Percentiles rank a stretch among this genome's conserved stretches.
Evolutionary conservation across 2,329 filamentous ascomycete genomes (phyloP).

Genomic region (Hypocrella siamensis): DNA sequence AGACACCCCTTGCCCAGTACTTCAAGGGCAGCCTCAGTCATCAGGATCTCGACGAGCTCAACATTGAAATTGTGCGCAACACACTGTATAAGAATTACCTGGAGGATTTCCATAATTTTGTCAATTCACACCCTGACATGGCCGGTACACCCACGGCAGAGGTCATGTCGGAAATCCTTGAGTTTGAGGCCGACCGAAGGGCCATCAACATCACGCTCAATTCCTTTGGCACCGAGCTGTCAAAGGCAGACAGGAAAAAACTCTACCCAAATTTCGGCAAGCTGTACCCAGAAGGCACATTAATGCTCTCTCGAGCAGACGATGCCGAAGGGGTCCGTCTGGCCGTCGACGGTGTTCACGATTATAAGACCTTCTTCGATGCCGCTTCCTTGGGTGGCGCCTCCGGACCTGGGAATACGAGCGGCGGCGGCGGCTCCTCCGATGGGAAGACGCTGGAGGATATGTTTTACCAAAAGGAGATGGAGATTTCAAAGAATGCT

Average conservation of each 20-base stretch:
- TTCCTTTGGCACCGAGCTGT: conserved; percentile 91
- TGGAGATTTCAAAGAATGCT: conserved; percentile 90
- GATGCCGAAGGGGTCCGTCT: conserved; percentile 88
- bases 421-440: conserved; percentile 56
- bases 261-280: conserved; percentile 86
- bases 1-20: conserved; percentile 88
- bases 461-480: conserved; percentile 98
- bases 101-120: conserved; percentile 91
- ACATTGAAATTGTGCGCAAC: conserved; percentile 98
- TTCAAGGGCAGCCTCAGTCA: conserved; percentile 96
- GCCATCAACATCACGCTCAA: conserved; percentile 99
- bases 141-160: conserved; percentile 77
- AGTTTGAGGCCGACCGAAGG: conserved; percentile 91
- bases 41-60: conserved; percentile 93
- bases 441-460: conserved; percentile 90
- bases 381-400: conserved; percentile 64
- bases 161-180: conserved; percentile 88
- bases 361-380: conserved; percentile 95
- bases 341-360: conserved; percentile 80
- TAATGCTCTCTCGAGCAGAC: conserved; percentile 90
- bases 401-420: conserved; percentile 68
- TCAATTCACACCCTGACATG: conserved; percentile 79
- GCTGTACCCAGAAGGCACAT: conserved; percentile 81
- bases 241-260: conserved; percentile 88
- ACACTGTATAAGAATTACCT: conserved; percentile 99